Evolutionary conservation across 139 green algal genomes (phyloP).

Genomic region (Gonium pectorale): DNA sequence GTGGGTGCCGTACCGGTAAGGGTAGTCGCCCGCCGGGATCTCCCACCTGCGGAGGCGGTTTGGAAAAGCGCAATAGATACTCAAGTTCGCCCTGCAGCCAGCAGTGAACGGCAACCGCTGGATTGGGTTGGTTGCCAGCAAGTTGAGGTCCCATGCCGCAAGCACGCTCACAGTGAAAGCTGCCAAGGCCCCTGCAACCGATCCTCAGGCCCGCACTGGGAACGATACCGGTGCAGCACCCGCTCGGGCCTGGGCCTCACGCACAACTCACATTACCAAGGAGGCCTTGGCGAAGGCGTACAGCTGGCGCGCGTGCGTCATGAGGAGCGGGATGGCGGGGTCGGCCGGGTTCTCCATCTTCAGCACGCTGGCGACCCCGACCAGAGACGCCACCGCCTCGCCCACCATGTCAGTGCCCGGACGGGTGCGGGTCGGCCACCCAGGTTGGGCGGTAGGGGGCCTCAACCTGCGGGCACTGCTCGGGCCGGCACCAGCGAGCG

Average conservation of each 20-base stretch:
- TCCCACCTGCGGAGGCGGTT: conserved; percentile 8
- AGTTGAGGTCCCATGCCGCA: too few species aligned
- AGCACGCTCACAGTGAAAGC: too few species aligned
- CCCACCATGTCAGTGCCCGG: conserved; percentile 62
- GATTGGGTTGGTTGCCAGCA: too few species aligned
- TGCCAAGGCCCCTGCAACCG: too few species aligned
- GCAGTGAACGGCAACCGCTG: too few species aligned
- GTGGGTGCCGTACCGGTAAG: conserved; percentile 22
- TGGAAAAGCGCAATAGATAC: too few species aligned
- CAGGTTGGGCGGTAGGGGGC: conserved; percentile 42
- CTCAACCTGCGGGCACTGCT: conserved; percentile 57
- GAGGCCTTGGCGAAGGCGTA: conserved; percentile 58
- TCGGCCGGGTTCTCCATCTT: conserved; percentile 10
- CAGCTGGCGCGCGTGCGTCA: conserved; percentile 46
- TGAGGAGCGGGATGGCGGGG: conserved; percentile 37
- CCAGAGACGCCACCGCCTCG: conserved; percentile 58
- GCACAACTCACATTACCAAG: conserved; percentile 47
- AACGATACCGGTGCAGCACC: too few species aligned
- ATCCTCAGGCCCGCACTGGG: too few species aligned
- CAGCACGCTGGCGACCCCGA: conserved; percentile 56
- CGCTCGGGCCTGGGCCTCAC: too few species aligned
- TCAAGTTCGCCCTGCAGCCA: too few species aligned
- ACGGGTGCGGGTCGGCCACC: not conserved
- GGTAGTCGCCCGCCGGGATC: conserved; percentile 17
- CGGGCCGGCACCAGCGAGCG: conserved; percentile 71